phyloP scores from a whole-genome alignment of 148 eudicot genomes.

The Nepenthes gracilis region DNA sequence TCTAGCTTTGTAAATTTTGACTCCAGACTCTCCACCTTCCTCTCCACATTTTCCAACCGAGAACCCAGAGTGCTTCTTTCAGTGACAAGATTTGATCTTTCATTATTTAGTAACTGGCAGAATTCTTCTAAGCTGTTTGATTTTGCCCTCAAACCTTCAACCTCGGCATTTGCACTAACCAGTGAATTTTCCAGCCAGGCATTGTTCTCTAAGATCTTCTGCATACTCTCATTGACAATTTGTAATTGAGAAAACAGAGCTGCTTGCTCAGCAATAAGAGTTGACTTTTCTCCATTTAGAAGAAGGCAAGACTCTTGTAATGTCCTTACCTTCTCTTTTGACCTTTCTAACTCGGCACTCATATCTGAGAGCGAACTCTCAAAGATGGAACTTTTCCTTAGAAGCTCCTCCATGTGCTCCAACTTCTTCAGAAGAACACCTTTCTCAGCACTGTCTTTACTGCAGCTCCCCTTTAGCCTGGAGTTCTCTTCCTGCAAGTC shows the following conservation, averaged over 20 bases:
- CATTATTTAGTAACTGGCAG: conserved; percentile 51
- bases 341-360: conserved; percentile 39
- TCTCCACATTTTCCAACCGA: conserved; percentile 62
- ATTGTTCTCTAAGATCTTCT: conserved; percentile 66
- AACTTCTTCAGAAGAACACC: conserved; percentile 38
- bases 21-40: conserved; percentile 53
- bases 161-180: conserved; percentile 52
- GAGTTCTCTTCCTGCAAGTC: conserved; percentile 60
- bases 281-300: conserved; percentile 52
- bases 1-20: conserved; percentile 52
- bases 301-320: conserved; percentile 40
- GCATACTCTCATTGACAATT: conserved; percentile 58
- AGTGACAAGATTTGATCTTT: conserved; percentile 47
- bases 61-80: conserved; percentile 48
- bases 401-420: conserved; percentile 42
- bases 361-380: conserved; percentile 36
- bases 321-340: conserved; percentile 37
- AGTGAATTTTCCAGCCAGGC: conserved; percentile 61
- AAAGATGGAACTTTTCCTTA: conserved; percentile 27
- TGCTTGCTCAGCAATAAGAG: conserved; percentile 60
- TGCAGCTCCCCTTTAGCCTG: conserved; percentile 39
- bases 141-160: conserved; percentile 75
- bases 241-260: conserved; percentile 69
- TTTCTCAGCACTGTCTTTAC: conserved; percentile 39
- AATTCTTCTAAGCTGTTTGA: conserved; percentile 74